phyloP scores from a whole-genome alignment of 441 rosid genomes.

The Populus trichocarpa region DNA sequence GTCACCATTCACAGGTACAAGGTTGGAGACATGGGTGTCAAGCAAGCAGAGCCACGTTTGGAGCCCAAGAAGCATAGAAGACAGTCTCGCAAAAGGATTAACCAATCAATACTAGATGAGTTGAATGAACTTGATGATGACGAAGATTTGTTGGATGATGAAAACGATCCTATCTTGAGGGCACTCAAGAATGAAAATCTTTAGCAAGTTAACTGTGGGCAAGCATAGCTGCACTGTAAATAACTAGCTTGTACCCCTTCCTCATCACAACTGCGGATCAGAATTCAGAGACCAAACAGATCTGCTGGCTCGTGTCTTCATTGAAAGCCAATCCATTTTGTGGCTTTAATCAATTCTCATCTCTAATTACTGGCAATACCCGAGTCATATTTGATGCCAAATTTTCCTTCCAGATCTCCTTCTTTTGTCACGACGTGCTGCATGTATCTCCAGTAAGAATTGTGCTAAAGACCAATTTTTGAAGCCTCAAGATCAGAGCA shows the following conservation, averaged over 20 bases:
- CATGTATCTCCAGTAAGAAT: too few relatives aligned
- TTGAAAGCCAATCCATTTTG: neutral
- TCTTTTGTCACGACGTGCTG: too few relatives aligned
- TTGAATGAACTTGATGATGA: conserved; percentile 56
- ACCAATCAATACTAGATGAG: conserved; percentile 58
- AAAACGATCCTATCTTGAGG: conserved; percentile 40
- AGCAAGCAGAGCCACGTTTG: conserved; percentile 74
- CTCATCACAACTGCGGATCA: neutral
- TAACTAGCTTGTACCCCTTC: neutral
- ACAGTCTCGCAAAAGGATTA: conserved; percentile 62
- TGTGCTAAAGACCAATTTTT: too few relatives aligned
- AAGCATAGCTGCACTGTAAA: neutral
- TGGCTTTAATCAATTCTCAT: too few relatives aligned
- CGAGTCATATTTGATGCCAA: too few relatives aligned
- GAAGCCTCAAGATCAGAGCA: too few relatives aligned
- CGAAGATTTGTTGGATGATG: conserved; percentile 36
- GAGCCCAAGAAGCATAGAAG: conserved; percentile 79
- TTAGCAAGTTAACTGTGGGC: neutral
- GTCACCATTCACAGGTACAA: conserved; percentile 52
- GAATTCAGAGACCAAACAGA: neutral
- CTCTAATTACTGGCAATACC: too few relatives aligned
- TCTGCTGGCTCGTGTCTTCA: neutral
- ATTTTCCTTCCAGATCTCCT: too few relatives aligned
- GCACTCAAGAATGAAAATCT: neutral
- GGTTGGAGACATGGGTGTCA: conserved; percentile 65